phyloP scores from a whole-genome alignment of 768 basidiomycete species.

The Candolleomyces eurysporus region DNA sequence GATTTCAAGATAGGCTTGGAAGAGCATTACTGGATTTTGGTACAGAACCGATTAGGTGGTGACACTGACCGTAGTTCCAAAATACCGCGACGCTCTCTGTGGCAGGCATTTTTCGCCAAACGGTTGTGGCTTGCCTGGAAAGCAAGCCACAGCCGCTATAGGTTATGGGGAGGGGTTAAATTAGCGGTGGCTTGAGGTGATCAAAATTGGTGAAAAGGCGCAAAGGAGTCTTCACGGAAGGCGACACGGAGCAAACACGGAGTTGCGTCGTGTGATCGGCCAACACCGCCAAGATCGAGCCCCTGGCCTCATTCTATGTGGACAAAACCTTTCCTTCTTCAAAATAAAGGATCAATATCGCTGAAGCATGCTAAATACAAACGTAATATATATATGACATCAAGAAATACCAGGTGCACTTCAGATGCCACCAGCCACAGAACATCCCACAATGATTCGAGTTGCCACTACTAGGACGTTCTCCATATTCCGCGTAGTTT shows the following conservation, averaged over 20 bases:
- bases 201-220: no score
- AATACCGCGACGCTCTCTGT: slow-evolving; percentile 33
- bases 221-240: no score
- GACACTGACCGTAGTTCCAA: slow-evolving; percentile 40
- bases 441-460: background rate
- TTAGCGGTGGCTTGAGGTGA: background rate
- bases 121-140: background rate
- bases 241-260: no score
- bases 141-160: background rate
- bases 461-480: background rate
- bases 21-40: slow-evolving; percentile 34
- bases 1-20: slow-evolving; percentile 55
- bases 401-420: no score
- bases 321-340: no score
- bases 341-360: no score
- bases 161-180: background rate
- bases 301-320: no score
- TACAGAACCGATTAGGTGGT: background rate
- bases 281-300: no score
- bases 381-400: no score
- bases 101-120: background rate
- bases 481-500: slow-evolving; percentile 12
- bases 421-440: background rate
- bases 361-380: no score
- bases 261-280: no score